Evolutionary conservation across 495 filamentous ascomycete species (phyloP).

Genomic region (Penicillium lividum): DNA sequence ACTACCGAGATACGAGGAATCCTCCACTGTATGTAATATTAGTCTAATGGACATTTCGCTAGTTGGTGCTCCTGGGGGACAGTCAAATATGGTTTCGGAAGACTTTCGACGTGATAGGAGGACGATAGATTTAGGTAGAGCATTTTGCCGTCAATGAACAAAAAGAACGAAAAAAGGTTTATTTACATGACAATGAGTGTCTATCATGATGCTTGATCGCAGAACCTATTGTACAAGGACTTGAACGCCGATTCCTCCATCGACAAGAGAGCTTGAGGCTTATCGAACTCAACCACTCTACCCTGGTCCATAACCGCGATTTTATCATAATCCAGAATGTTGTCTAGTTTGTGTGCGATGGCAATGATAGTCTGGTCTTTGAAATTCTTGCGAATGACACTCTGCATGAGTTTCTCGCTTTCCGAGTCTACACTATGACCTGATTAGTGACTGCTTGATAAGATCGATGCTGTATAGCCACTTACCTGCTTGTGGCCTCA

Average conservation of each 20-base stretch:
- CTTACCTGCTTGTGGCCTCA: slow-evolving; percentile 47
- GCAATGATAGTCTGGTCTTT: slow-evolving; percentile 33
- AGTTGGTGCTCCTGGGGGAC: too few relatives aligned
- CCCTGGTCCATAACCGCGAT: slow-evolving; percentile 37
- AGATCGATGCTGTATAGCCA: neutral
- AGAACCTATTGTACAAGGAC: slow-evolving; percentile 18
- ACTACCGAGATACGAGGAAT: too few relatives aligned
- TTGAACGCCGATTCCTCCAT: slow-evolving; percentile 23
- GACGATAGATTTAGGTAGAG: too few relatives aligned
- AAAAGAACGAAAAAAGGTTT: too few relatives aligned
- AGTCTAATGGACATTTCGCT: too few relatives aligned
- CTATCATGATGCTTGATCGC: slow-evolving; percentile 8
- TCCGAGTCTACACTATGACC: slow-evolving; percentile 31
- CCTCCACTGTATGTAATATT: too few relatives aligned
- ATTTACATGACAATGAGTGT: neutral
- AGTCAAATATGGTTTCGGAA: too few relatives aligned
- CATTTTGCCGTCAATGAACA: too few relatives aligned
- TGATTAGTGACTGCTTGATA: slow-evolving; percentile 3
- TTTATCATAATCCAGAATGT: slow-evolving; percentile 37
- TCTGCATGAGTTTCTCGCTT: slow-evolving; percentile 35
- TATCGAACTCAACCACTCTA: slow-evolving; percentile 33
- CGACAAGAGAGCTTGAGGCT: slow-evolving; percentile 20
- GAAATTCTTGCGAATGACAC: slow-evolving; percentile 32
- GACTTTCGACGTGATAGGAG: too few relatives aligned
- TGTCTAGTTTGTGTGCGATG: slow-evolving; percentile 39